Conservation (phyloP, 371 early-diverging fungal species). For the Mucor sp. region DNA sequence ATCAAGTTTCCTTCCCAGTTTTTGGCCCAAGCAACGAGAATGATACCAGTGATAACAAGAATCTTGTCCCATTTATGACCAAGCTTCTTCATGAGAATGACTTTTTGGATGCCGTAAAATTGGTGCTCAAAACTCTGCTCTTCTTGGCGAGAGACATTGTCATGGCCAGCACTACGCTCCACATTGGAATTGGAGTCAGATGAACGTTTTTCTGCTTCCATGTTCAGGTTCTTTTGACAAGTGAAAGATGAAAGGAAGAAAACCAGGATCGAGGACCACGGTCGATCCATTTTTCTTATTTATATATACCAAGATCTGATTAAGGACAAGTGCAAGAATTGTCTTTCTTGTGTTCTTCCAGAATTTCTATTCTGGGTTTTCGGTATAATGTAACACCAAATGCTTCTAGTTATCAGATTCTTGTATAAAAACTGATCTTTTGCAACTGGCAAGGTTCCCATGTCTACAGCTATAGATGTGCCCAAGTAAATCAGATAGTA, state of each 20-base stretch:
- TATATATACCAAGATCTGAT: neutral
- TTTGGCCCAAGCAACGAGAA: conserved; percentile 30
- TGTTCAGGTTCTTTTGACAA: neutral
- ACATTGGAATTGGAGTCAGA: neutral
- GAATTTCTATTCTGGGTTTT: neutral
- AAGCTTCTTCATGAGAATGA: conserved; percentile 21
- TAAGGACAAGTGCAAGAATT: neutral
- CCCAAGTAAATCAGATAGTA: too few species aligned
- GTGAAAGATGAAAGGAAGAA: neutral
- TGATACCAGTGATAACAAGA: conserved; percentile 19
- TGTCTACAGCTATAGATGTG: too few species aligned
- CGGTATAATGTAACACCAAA: neutral
- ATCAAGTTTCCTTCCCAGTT: conserved; percentile 32
- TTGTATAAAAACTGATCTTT: neutral
- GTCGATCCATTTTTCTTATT: neutral
- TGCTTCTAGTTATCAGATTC: neutral
- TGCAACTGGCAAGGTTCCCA: neutral
- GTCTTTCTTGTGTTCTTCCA: neutral
- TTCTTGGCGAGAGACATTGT: neutral
- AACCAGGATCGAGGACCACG: neutral
- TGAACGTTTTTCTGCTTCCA: neutral
- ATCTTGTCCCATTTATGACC: conserved; percentile 21
- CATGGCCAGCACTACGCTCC: neutral
- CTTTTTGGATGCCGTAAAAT: conserved; percentile 25
- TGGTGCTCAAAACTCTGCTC: neutral